Base-by-base conservation (phyloP, 768 basidiomycete species). In the Boletales sp. region DNA sequence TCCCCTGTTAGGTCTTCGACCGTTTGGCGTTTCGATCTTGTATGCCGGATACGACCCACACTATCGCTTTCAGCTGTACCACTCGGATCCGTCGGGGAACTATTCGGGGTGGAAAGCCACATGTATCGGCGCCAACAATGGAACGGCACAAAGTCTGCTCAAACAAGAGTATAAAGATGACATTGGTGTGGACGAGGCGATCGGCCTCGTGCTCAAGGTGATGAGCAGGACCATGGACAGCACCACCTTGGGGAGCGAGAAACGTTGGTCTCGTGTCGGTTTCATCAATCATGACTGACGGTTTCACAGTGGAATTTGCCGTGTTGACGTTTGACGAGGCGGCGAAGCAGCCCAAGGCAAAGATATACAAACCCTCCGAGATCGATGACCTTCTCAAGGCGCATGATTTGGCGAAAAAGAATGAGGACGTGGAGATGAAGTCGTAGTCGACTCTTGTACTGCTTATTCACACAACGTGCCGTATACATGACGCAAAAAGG, bases 171-270 rank as follows among this genome's bases (percentile, higher is more conserved):
- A 97, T 73, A 94, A 96, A 69, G 96, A 98, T 57, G 92, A 92
- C 50, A 86, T 98, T 48, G 74, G 78, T 12, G 79, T 98, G 36
- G 89, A 94, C 65, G 94, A 95, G 41, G 94, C 94, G 18, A 87
- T 95, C 58, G 86, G 82, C n/a, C 76, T 99, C 18, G 92, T 89
- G 40, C 76, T 98, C 57, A 87, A 84, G 72, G 88, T 92, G 46
- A 94, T 99, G 93, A 94, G 93, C 77, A 98, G 97, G 81, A 97
- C 95, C 48, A 97, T 99, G 95, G 96, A 99, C 64, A 94, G 91
- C 55, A 97, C 95, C 30, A 97, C 92, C 40, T 69, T 99, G 55
- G 89, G 91, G 31, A 94, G 91, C 63, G 96, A 99, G 73, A 98
- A 97, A 70, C 74, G 96, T 96, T 60, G 64, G 93, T 70, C 6